Evolutionary conservation across 495 filamentous ascomycete genomes (phyloP), one percentile per base, ranked within the genome.

Genomic region (Aspergillus cavernicola): DNA sequence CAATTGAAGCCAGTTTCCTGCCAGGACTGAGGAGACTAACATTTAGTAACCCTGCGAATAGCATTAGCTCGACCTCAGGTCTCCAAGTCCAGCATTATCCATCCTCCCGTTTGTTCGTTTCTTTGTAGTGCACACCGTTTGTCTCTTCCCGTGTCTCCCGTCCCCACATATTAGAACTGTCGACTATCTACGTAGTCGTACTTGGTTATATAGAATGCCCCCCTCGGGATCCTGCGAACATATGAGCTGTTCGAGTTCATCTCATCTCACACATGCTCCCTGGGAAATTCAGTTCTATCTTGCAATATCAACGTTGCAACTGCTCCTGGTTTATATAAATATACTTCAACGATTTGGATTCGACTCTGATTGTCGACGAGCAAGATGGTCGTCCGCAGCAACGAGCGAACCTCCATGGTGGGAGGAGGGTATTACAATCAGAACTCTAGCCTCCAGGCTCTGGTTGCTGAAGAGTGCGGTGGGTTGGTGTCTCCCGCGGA

Each of bases 371-470:
- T 18, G 2, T 37, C n/a, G 13, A 37, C 15, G 3, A 1, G 4
- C 13, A 37, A 6, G 13, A 19, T 37, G 35, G 35, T 19, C 2
- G 35, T n/a, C 35, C 35, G 35, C 5, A 37, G 35, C 23, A 38
- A 50, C n/a, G 47, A 50, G 33, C 33, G 47, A 38, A 50, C 47
- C 23, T 38, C 47, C 12, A 50, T 50, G 47, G 47, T 50, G 20
- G 47, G 47, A 19, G 47, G 47, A 1, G 47, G 47, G 7, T 50
- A 39, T 28, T 50, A 50, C n/a, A 50, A 50, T 22, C 22, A 50
- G 24, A 50, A 50, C 16, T 50, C 33, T 16, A 50, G 33, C 23
- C 47, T 50, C 6, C 47, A 50, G 31, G 47, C 35, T 16, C 33
- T 50, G 3, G 47, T 50, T 19, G 47, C 47, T 28, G 47, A 50